Percentiles rank a stretch among this genome's conserved stretches.
Conservation (phyloP, 2,329 filamentous ascomycete genomes). For the Paecilomyces fulvus region DNA sequence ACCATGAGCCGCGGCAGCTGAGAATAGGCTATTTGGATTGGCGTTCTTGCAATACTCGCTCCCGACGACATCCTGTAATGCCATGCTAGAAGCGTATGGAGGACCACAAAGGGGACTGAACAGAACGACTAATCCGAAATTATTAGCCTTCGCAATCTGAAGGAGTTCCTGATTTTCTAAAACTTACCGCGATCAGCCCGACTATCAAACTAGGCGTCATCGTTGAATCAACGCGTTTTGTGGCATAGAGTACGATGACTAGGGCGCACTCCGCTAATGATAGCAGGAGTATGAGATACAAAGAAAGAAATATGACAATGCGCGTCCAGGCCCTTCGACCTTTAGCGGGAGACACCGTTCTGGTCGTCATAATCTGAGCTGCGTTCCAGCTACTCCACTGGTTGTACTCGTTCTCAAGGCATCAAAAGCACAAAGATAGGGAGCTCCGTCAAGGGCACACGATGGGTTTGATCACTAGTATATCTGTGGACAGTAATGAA, state of each 20-base stretch:
- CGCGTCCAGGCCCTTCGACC: constrained; percentile 26
- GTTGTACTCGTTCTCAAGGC: neutral
- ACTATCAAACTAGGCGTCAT: constrained; percentile 30
- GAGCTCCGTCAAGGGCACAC: neutral
- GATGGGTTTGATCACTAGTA: neutral
- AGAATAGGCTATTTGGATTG: constrained; percentile 25
- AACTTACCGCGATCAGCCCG: constrained; percentile 24
- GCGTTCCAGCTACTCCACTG: constrained; percentile 1
- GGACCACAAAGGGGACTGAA: constrained; percentile 25
- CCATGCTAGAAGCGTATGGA: constrained; percentile 33
- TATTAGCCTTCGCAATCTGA: neutral
- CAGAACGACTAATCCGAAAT: constrained; percentile 22
- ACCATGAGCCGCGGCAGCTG: constrained; percentile 28
- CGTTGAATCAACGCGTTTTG: constrained; percentile 26
- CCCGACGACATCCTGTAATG: constrained; percentile 25
- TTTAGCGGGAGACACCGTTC: constrained; percentile 9
- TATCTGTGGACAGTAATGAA: neutral
- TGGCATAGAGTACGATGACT: constrained; percentile 27
- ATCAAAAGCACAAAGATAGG: neutral
- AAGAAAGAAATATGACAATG: constrained; percentile 26
- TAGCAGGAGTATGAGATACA: constrained; percentile 26
- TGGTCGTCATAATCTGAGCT: constrained; percentile 10
- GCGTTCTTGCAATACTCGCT: constrained; percentile 21
- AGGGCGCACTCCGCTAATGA: constrained; percentile 27
- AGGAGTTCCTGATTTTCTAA: neutral